A percentile compares a stretch with the other conserved stretches of the same genome.
Evolutionary conservation across 2,329 filamentous ascomycete species (phyloP).

Genomic region (Nemania sp.): DNA sequence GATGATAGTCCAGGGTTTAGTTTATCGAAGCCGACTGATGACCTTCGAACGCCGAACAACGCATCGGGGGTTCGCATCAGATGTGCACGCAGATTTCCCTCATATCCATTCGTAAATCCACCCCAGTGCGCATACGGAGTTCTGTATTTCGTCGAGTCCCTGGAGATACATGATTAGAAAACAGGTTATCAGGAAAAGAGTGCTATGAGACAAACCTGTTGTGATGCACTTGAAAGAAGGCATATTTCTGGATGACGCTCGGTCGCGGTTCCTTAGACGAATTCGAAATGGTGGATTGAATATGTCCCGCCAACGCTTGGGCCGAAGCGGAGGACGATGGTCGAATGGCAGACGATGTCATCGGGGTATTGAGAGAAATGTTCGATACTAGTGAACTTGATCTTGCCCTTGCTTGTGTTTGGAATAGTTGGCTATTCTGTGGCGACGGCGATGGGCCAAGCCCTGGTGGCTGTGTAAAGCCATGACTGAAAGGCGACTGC

Average conservation of each 20-base stretch:
- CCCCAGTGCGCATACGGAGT: slow-evolving; percentile 62
- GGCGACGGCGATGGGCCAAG: slow-evolving; percentile 42
- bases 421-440: slow-evolving; percentile 42
- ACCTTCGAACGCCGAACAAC: slow-evolving; percentile 39
- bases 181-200: slow-evolving; percentile 23
- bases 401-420: slow-evolving; percentile 41
- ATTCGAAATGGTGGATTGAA: slow-evolving; percentile 31
- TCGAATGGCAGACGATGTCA: slow-evolving; percentile 45
- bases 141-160: slow-evolving; percentile 60
- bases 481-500: slow-evolving; percentile 43
- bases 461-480: slow-evolving; percentile 41
- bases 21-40: slow-evolving; percentile 30
- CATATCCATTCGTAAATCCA: slow-evolving; percentile 66
- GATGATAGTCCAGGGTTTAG: slow-evolving; percentile 20
- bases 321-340: slow-evolving; percentile 43
- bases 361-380: slow-evolving; percentile 41
- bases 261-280: slow-evolving; percentile 32
- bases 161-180: slow-evolving; percentile 37
- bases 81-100: slow-evolving; percentile 55
- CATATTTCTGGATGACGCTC: slow-evolving; percentile 57
- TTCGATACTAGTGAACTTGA: slow-evolving; percentile 42
- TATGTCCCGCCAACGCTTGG: slow-evolving; percentile 36
- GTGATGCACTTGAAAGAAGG: slow-evolving; percentile 63
- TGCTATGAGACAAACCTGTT: slow-evolving; percentile 53
- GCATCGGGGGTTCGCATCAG: slow-evolving; percentile 49